Evolutionary conservation across 164 flowering plant species (phyloP).

Genomic region (Litsea cubeba): DNA sequence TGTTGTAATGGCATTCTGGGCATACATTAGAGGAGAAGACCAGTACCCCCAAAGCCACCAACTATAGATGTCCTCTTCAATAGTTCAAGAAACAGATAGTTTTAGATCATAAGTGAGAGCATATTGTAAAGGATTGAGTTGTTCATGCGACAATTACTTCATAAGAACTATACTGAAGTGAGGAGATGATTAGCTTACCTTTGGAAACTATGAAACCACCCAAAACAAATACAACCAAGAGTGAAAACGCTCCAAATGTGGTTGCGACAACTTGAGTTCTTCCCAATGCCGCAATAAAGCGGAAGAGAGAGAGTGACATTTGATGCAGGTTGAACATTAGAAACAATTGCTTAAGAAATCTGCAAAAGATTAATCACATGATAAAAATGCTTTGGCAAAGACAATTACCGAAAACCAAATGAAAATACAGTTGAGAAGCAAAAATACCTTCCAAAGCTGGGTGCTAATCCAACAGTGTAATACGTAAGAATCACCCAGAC

Average conservation of each 20-base stretch:
- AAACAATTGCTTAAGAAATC: constrained; percentile 52
- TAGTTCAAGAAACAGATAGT: background rate
- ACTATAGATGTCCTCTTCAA: constrained; percentile 22
- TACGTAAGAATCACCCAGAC: constrained; percentile 50
- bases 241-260: constrained; percentile 50
- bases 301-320: constrained; percentile 53
- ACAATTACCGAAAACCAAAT: no score
- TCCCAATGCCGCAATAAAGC: constrained; percentile 49
- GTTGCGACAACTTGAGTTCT: constrained; percentile 48
- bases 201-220: constrained; percentile 64
- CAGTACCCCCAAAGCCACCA: constrained; percentile 37
- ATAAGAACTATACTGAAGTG: no score
- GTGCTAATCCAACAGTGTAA: constrained; percentile 58
- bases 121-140: background rate
- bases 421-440: no score
- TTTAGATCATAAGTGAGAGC: background rate
- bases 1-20: constrained; percentile 27
- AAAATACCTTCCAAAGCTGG: constrained; percentile 45
- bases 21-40: constrained; percentile 30
- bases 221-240: constrained; percentile 35
- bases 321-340: constrained; percentile 40
- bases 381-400: no score
- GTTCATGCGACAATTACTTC: no score
- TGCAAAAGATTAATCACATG: constrained; percentile 12
- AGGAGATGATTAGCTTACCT: constrained; percentile 30